A percentile compares a stretch with the other conserved stretches of the same genome.
Conservation (phyloP, 176 grass and related monocot species). For the Avena insularis region DNA sequence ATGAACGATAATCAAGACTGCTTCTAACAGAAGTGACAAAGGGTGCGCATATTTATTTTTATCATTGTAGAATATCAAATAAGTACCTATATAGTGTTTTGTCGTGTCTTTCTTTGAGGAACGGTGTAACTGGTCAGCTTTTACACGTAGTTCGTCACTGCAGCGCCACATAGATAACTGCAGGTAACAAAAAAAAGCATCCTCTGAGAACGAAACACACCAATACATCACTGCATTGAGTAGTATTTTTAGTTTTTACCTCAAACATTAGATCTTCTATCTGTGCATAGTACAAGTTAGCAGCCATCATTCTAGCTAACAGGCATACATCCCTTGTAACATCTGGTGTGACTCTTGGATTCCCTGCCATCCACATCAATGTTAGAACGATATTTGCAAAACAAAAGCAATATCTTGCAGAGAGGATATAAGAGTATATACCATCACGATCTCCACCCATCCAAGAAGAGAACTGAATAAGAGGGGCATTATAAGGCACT, state of each 20-base stretch:
- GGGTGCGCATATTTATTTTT: neutral
- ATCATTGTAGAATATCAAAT: slow-evolving; percentile 12
- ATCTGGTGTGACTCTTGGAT: slow-evolving; percentile 97
- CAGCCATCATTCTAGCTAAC: slow-evolving; percentile 97
- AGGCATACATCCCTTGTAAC: slow-evolving; percentile 98
- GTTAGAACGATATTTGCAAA: slow-evolving; percentile 28
- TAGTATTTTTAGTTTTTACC: slow-evolving; percentile 48
- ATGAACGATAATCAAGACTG: slow-evolving; percentile 8
- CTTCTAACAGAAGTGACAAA: slow-evolving; percentile 1
- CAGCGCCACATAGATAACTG: slow-evolving; percentile 99
- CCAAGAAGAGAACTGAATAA: slow-evolving; percentile 99
- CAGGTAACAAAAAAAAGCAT: slow-evolving; percentile 37
- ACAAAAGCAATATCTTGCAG: slow-evolving; percentile 8
- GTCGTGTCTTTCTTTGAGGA: slow-evolving; percentile 87
- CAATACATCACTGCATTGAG: neutral
- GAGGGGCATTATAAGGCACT: slow-evolving; percentile 89
- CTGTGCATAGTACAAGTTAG: slow-evolving; percentile 94
- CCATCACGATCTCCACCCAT: slow-evolving; percentile 99
- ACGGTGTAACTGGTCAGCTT: slow-evolving; percentile 55
- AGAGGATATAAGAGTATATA: slow-evolving; percentile 44
- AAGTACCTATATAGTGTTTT: slow-evolving; percentile 93
- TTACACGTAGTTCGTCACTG: slow-evolving; percentile 78
- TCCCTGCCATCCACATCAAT: slow-evolving; percentile 62
- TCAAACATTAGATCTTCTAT: slow-evolving; percentile 99
- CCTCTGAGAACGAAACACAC: slow-evolving; percentile 33